These are phyloP conservation scores for Lignosus rhinocerotis DNA, from an alignment of 1,284 basidiomycete genomes.

Conservation along the genomic window DNA sequence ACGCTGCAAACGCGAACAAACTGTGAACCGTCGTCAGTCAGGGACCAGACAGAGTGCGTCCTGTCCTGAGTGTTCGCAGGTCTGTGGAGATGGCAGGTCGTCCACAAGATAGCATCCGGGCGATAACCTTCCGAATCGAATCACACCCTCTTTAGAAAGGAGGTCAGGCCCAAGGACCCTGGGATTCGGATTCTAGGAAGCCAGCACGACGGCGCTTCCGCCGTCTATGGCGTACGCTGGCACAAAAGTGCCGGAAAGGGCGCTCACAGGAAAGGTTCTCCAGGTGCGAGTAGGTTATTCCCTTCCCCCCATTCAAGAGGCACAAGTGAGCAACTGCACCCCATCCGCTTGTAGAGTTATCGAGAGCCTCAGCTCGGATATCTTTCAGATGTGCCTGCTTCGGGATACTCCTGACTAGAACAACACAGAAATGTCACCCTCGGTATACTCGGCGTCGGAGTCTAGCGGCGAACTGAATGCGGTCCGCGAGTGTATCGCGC, in stretches of 20 bases:
- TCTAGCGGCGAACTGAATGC: neutral
- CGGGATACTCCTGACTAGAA: constrained; percentile 3
- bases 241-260: neutral
- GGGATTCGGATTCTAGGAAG: neutral
- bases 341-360: constrained; percentile 2
- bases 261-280: constrained; percentile 1
- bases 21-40: neutral
- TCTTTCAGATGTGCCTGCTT: neutral
- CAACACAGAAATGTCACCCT: neutral
- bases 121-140: constrained; percentile 18
- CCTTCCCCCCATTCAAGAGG: constrained; percentile 1
- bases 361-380: neutral
- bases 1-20: neutral
- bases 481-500: neutral
- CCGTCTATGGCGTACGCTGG: constrained; percentile 2
- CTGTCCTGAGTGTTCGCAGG: neutral
- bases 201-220: neutral
- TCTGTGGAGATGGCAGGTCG: constrained; percentile 5
- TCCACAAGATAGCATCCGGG: constrained; percentile 18
- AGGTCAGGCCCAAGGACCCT: constrained; percentile 7
- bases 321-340: constrained; percentile 2
- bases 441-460: constrained; percentile 2
- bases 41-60: neutral
- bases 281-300: constrained; percentile 4
- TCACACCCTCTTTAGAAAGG: neutral